Conservation (phyloP, 1,284 basidiomycete genomes). For the Apiotrichum siamense region DNA sequence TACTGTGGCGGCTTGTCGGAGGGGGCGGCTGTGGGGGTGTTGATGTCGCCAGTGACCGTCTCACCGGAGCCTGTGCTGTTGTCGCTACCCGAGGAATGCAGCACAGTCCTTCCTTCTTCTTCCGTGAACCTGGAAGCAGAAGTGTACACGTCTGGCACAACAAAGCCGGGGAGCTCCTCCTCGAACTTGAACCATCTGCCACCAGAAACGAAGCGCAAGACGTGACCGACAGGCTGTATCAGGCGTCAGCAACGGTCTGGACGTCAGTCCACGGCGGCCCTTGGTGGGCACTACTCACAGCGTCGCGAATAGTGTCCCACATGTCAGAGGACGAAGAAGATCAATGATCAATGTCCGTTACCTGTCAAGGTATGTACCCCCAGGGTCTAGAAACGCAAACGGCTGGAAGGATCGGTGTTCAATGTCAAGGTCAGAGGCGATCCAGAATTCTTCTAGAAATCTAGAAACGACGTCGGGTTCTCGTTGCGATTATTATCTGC, state of each 20-base stretch:
- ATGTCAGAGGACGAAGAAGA: constrained; percentile 4
- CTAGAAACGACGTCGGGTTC: too few species aligned
- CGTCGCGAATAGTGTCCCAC: not conserved
- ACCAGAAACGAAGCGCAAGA: not conserved
- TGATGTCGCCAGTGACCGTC: not conserved
- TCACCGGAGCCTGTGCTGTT: not conserved
- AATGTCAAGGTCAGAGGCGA: too few species aligned
- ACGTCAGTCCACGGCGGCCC: too few species aligned
- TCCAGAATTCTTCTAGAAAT: too few species aligned
- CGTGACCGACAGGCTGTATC: not conserved
- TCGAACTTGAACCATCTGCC: constrained; percentile 14
- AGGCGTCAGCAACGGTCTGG: too few species aligned
- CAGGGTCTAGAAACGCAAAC: too few species aligned
- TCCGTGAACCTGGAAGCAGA: not conserved
- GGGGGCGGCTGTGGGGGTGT: not conserved
- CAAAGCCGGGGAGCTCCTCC: constrained; percentile 13
- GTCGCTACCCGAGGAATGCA: not conserved
- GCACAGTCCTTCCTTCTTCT: not conserved
- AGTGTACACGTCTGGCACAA: constrained; percentile 8
- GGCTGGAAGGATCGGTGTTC: too few species aligned
- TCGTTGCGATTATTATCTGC: too few species aligned
- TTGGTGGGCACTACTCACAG: not conserved
- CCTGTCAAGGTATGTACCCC: too few species aligned
- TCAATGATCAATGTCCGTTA: too few species aligned
- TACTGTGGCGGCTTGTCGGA: not conserved